Evolutionary conservation across 1,284 basidiomycete genomes (phyloP).

Genomic region (Puccinia horiana): DNA sequence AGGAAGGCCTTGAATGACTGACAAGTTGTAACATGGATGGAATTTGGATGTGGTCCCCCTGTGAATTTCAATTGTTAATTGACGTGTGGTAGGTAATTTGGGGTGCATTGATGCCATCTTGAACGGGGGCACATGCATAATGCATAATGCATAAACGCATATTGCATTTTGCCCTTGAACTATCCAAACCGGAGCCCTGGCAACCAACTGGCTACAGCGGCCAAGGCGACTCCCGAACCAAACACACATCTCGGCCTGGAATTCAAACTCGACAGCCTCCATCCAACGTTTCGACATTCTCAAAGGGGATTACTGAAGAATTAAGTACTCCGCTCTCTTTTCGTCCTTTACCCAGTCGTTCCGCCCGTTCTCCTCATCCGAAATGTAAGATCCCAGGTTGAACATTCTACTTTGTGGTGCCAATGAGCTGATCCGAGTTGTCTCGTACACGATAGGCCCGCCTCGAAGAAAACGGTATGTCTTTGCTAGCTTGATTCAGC

Average conservation of each 20-base stretch:
- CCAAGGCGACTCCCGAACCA: neutral
- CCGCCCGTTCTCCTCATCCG: neutral
- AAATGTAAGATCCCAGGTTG: neutral
- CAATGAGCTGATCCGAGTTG: neutral
- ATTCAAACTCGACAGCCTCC: neutral
- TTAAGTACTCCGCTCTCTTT: neutral
- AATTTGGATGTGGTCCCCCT: too few relatives aligned
- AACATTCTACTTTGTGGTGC: neutral
- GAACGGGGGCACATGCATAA: neutral
- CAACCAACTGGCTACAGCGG: neutral
- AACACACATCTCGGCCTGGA: neutral
- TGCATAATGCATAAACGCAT: neutral
- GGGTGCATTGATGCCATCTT: too few relatives aligned
- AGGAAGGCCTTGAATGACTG: too few relatives aligned
- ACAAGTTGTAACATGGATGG: too few relatives aligned
- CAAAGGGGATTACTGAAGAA: neutral
- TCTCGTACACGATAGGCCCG: conserved; percentile 20
- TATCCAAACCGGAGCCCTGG: neutral
- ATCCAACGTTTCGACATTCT: neutral
- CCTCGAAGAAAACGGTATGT: conserved; percentile 47
- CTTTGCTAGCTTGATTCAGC: too few relatives aligned
- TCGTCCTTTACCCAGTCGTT: neutral
- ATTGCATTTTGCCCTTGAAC: neutral
- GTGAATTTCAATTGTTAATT: too few relatives aligned
- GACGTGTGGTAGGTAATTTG: too few relatives aligned